These are phyloP conservation scores for Calonectria naviculata DNA, from an alignment of 2,329 filamentous ascomycete genomes.

Conservation along the genomic window DNA sequence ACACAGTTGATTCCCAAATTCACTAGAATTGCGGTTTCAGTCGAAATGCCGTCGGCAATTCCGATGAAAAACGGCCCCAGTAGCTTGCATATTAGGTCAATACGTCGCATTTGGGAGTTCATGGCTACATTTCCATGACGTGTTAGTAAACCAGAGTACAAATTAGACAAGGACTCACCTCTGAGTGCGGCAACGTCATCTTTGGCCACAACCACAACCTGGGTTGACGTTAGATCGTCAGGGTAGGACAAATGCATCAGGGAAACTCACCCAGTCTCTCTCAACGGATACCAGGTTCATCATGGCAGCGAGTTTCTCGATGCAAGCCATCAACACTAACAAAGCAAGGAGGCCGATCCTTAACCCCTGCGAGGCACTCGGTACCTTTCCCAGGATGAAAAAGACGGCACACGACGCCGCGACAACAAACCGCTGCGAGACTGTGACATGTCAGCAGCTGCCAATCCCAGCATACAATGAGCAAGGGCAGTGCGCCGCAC, in stretches of 20 bases:
- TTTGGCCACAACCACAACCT: slow-evolving; percentile 45
- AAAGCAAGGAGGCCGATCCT: slow-evolving; percentile 45
- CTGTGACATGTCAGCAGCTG: slow-evolving; percentile 28
- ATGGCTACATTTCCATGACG: slow-evolving; percentile 45
- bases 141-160: background rate
- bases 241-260: background rate
- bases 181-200: slow-evolving; percentile 27
- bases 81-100: slow-evolving; percentile 70
- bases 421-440: slow-evolving; percentile 56
- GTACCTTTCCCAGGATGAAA: slow-evolving; percentile 37
- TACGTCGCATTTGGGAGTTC: slow-evolving; percentile 71
- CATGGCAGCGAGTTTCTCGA: slow-evolving; percentile 75
- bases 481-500: slow-evolving; percentile 23
- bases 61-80: slow-evolving; percentile 67
- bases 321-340: slow-evolving; percentile 66
- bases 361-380: slow-evolving; percentile 8
- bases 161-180: slow-evolving; percentile 20
- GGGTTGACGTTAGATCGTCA: background rate
- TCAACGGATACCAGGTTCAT: slow-evolving; percentile 77
- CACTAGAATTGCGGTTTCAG: slow-evolving; percentile 58
- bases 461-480: background rate
- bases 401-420: slow-evolving; percentile 60
- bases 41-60: slow-evolving; percentile 61
- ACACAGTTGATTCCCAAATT: slow-evolving; percentile 61
- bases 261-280: slow-evolving; percentile 71